phyloP scores from a whole-genome alignment of 257 asterid genomes.

The Solanum commersonii region DNA sequence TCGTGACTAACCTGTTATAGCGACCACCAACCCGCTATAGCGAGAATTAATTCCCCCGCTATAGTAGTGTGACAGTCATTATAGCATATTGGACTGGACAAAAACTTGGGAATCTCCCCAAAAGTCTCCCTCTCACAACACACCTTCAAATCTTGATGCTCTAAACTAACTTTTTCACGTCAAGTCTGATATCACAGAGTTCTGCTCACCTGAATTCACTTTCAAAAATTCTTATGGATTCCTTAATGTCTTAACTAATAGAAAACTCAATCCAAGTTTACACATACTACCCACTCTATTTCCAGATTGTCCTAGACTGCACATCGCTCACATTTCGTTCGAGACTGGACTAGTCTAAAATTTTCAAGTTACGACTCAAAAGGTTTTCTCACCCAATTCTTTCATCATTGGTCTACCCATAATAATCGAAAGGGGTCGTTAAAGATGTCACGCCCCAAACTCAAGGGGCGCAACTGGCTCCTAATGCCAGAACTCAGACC shows the following conservation, averaged over 20 bases:
- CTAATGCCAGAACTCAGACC: no score
- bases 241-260: not conserved
- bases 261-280: not conserved
- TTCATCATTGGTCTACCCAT: not conserved
- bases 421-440: no score
- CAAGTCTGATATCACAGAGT: not conserved
- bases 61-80: accelerated
- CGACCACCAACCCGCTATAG: not conserved
- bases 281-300: not conserved
- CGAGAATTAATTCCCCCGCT: no score
- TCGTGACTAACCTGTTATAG: not conserved
- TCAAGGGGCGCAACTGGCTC: no score
- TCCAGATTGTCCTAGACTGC: not conserved
- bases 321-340: not conserved
- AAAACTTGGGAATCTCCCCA: no score
- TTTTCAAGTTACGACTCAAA: not conserved
- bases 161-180: no score
- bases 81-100: not conserved
- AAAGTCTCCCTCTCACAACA: not conserved
- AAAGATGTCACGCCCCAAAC: no score
- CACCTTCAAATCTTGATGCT: not conserved
- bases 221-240: no score
- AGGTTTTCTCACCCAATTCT: not conserved
- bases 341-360: not conserved
- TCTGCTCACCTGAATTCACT: not conserved